phyloP scores from a whole-genome alignment of 257 asterid genomes.

The Parsonsia alboflavescens region DNA sequence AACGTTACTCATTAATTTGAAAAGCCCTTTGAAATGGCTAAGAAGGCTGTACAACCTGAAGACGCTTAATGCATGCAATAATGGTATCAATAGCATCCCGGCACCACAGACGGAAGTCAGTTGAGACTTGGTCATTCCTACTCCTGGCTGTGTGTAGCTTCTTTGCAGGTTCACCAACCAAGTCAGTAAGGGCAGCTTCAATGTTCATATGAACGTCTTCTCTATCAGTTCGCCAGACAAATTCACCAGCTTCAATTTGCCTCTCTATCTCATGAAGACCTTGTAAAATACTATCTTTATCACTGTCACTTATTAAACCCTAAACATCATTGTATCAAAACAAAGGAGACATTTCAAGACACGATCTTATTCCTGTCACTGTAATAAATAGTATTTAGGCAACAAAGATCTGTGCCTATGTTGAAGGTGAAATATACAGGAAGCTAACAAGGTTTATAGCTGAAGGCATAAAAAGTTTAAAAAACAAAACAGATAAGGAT shows the following conservation, averaged over 20 bases:
- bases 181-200: constrained; percentile 91
- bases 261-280: constrained; percentile 74
- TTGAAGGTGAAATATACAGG: not conserved
- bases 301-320: constrained; percentile 84
- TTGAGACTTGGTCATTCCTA: constrained; percentile 91
- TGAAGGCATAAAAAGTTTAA: not conserved
- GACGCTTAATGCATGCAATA: constrained; percentile 45
- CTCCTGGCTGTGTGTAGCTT: constrained; percentile 98
- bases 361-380: not conserved
- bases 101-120: constrained; percentile 93
- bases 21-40: not conserved
- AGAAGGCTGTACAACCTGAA: constrained; percentile 55
- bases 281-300: constrained; percentile 51
- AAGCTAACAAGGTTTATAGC: no score
- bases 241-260: constrained; percentile 68
- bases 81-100: constrained; percentile 76
- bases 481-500: not conserved
- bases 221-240: constrained; percentile 90
- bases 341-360: not conserved
- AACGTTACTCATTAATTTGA: not conserved
- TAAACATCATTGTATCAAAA: constrained; percentile 21
- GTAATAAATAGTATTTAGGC: not conserved
- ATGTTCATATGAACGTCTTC: constrained; percentile 99
- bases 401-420: not conserved
- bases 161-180: constrained; percentile 96